Evolutionary conservation across 345 rosid genomes (phyloP), one percentile per base, ranked within the genome.

Genomic region (Aurinia saxatilis): DNA sequence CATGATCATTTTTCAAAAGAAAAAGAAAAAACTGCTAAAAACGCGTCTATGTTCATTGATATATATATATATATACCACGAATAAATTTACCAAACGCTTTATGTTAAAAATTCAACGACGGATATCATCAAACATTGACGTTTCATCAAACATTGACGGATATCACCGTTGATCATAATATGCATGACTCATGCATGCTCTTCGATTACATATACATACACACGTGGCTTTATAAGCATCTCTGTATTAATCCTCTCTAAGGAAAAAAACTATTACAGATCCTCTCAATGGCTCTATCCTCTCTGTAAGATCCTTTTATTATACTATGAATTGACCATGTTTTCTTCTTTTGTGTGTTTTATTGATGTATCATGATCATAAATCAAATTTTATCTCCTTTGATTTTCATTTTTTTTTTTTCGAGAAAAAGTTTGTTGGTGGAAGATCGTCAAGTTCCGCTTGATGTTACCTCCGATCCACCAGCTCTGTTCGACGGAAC

Each of bases 401-500:
- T 4, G 1, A 5, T 58, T 27, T 40, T 40, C 2, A 4, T 15
- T 25, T 54, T 4, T 25, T 29, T 27, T 16, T 56, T n/a, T n/a
- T 21, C 4, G 35, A 35, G n/a, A 44, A 55, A 42, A 60, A 49
- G 64, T 66, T 59, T 48, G 4, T 59, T 48, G 4, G 61, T 57
- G 23, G 95, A 91, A 75, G 65, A 63, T 27, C 63, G 83, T 58
- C 83, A 82, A 45, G 75, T 75, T 2, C 38, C 75, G 0, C 69
- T 92, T 54, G 80, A 73, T 42, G 82, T 91, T 50, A 56, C 73
- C 8, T 77, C 93, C 2, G 87, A 75, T 35, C 87, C 73, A 52
- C 95, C 91, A 35, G 80, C 84, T 19, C 75, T 86, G 25, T 85
- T 86, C 58, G 98, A 82, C 18, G 95, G 95, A 59, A 82, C 91